Evolutionary conservation across 345 rosid species (phyloP).

Genomic region (Eucalyptus guilfoylei): DNA sequence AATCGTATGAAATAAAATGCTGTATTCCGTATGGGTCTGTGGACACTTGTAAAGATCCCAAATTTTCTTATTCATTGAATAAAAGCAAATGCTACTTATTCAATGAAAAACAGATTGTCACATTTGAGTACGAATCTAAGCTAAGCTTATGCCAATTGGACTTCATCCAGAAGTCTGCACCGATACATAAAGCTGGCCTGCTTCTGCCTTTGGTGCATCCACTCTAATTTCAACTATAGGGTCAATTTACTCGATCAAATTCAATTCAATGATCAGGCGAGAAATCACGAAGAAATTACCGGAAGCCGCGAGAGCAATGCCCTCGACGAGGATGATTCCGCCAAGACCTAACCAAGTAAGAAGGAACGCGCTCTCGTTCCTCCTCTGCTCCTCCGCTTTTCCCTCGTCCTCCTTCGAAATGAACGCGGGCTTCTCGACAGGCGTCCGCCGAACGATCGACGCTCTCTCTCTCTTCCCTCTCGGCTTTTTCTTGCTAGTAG

Average conservation of each 20-base stretch:
- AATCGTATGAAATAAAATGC: background rate
- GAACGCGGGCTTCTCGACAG: conserved; percentile 54
- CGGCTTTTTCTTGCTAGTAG: conserved; percentile 20
- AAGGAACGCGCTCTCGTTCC: conserved; percentile 81
- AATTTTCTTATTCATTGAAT: background rate
- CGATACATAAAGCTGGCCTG: background rate
- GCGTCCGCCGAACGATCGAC: conserved; percentile 41
- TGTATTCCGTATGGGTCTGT: background rate
- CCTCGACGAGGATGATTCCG: conserved; percentile 51
- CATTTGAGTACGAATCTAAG: background rate
- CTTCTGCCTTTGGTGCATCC: background rate
- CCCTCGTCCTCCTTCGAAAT: conserved; percentile 38
- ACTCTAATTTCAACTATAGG: background rate
- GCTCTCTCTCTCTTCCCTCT: conserved; percentile 43
- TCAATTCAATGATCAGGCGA: background rate
- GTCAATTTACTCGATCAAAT: background rate
- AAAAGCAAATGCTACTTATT: background rate
- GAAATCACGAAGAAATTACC: conserved; percentile 20
- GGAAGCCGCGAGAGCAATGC: conserved; percentile 66
- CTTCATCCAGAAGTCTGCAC: background rate
- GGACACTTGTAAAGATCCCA: background rate
- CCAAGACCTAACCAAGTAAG: conserved; percentile 87
- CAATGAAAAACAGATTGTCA: background rate
- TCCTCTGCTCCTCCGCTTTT: conserved; percentile 40
- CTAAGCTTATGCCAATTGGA: background rate